A percentile compares a stretch with the other conserved stretches of the same genome.
phyloP scores from a whole-genome alignment of 2,329 filamentous ascomycete genomes.

The Phyllosticta capitalensis region DNA sequence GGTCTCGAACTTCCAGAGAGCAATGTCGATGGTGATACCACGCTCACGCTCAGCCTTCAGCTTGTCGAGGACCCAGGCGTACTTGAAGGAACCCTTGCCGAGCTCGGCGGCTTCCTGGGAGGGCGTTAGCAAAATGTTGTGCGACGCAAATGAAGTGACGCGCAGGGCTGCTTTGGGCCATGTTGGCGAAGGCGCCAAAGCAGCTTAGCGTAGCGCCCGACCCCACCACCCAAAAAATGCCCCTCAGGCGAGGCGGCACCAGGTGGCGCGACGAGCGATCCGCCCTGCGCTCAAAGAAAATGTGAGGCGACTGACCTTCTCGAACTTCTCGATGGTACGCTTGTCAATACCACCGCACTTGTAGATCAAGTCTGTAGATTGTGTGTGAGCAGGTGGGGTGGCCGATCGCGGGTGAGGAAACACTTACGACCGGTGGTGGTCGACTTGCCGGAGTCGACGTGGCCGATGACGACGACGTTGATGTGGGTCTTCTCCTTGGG shows the following conservation, averaged over 20 bases:
- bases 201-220: constrained; percentile 29
- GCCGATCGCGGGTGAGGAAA: constrained; percentile 18
- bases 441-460: constrained; percentile 99
- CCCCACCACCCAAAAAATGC: constrained; percentile 29
- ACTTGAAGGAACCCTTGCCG: constrained; percentile 99
- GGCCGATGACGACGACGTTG: constrained; percentile 94
- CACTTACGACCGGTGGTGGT: constrained; percentile 76
- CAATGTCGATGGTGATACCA: constrained; percentile 99
- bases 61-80: constrained; percentile 99
- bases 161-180: not conserved
- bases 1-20: constrained; percentile 99
- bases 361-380: constrained; percentile 87
- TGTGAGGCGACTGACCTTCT: constrained; percentile 66
- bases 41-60: constrained; percentile 99
- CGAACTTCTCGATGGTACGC: constrained; percentile 99
- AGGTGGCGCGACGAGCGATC: constrained; percentile 19
- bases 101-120: constrained; percentile 91
- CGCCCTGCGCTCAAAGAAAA: constrained; percentile 12
- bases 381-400: constrained; percentile 25
- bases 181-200: constrained; percentile 19
- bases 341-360: constrained; percentile 99
- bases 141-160: not conserved
- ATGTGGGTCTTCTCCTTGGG: constrained; percentile 86
- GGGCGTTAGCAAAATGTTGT: constrained; percentile 24
- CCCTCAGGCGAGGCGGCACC: constrained; percentile 26